A percentile compares a stretch with the other conserved stretches of the same genome.
These are phyloP conservation scores for Reutealis trisperma DNA, from an alignment of 345 rosid species.

Conservation along the genomic window DNA sequence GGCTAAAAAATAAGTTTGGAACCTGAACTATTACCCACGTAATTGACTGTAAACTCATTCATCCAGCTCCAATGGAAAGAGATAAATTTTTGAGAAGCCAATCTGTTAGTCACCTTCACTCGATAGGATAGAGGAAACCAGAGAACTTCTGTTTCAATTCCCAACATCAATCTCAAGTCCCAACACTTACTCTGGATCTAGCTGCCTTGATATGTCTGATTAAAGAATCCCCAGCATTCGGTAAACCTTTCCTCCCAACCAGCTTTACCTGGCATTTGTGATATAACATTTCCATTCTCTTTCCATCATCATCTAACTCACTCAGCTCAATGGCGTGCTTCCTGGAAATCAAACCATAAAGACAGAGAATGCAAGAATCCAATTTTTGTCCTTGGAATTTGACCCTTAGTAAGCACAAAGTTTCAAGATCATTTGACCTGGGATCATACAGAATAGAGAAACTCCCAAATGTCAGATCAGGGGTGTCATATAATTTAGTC, in stretches of 20 bases:
- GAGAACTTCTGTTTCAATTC: not conserved
- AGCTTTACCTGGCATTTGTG: conserved; percentile 36
- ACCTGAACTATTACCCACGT: conserved; percentile 1
- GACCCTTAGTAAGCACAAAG: conserved; percentile 52
- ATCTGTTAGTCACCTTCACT: not conserved
- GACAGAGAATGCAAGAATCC: conserved; percentile 32
- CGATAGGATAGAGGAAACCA: not conserved
- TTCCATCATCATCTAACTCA: conserved; percentile 49
- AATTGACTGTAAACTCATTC: not conserved
- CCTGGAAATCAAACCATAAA: conserved; percentile 56
- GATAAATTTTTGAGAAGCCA: not conserved
- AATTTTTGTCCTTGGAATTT: conserved; percentile 34
- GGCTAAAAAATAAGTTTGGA: not conserved
- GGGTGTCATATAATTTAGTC: conserved; percentile 47
- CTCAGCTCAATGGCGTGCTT: conserved; percentile 54
- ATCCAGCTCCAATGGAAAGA: conserved; percentile 8
- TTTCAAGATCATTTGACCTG: conserved; percentile 47
- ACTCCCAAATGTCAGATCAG: conserved; percentile 54
- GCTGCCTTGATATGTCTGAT: conserved; percentile 52
- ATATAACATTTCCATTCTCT: conserved; percentile 46
- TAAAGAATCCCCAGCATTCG: conserved; percentile 51
- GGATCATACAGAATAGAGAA: conserved; percentile 65
- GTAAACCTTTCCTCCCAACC: conserved; percentile 52
- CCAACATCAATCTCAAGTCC: conserved; percentile 1
- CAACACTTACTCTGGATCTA: conserved; percentile 30